Evolutionary conservation across 768 basidiomycete genomes (phyloP), one percentile per base, ranked within the genome.

Genomic region (Suillus subaureus): DNA sequence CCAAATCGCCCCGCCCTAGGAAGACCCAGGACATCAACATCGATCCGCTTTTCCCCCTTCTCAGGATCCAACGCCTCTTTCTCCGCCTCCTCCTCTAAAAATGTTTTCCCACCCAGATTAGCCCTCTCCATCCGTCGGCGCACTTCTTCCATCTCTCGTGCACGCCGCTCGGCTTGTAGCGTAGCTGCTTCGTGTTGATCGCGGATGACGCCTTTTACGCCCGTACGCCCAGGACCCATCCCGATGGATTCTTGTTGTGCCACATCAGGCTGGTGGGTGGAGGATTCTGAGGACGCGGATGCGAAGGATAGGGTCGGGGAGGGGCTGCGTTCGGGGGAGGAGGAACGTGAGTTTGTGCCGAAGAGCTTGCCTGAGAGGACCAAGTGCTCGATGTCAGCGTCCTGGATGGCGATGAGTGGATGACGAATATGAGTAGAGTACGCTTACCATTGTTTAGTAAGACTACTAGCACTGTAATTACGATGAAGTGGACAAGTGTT

Each of bases 201-300:
- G 33, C 92, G 85, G 64, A 95, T 91, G 65, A 95, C 93, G 31
- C 93, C 93, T 70, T 95, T 95, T 56, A 94, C 93, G 26, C 93
- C 93, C 6, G 93, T 95, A 33, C 93, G 83, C 5, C 93, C 93
- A 12, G 91, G 91, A 4, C 89, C 91, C 90, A 94, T 91, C 11
- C 93, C 92, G 60, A 94, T 92, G 15, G 89, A 88, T 63, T 89
- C 86, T 57, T 79, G 76, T 9, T 62, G 67, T 13, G 69, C 61
- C 33, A 64, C 23, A 4, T 49, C 61, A 4, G 54, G 47, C 45
- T 51, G 47, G 12, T 40, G 39, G 12, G 39, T 1, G 52, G 81
- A 83, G 61, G 79, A 77, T 61, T 85, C 84, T 4, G 73, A 70
- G 12, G 77, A 74, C 7, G 65, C 63, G 37, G 71, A 72, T 16